Conservation (phyloP, 2,329 filamentous ascomycete genomes). For the Penicillium sp. region DNA sequence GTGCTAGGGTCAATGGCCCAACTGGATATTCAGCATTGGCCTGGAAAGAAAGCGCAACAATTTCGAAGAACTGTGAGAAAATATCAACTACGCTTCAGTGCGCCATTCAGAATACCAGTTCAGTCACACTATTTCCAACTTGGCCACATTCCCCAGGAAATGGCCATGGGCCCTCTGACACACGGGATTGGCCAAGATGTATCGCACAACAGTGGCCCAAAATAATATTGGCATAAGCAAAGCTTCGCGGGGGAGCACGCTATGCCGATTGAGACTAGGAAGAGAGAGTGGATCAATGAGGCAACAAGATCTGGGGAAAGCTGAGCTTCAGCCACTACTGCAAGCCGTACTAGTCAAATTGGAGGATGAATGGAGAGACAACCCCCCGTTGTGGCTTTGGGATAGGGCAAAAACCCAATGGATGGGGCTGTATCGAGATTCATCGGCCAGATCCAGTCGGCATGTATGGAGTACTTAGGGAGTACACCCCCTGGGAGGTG, state of each 20-base stretch:
- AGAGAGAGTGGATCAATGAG: slow-evolving; percentile 21
- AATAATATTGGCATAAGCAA: slow-evolving; percentile 1
- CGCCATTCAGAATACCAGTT: neutral
- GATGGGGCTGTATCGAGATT: slow-evolving; percentile 10
- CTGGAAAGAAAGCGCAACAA: neutral
- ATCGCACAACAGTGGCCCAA: neutral
- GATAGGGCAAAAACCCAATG: slow-evolving; percentile 15
- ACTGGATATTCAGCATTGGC: neutral
- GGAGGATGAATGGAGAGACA: slow-evolving; percentile 8
- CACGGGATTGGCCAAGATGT: slow-evolving; percentile 5
- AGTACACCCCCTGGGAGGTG: neutral
- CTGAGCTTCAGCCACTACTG: slow-evolving; percentile 13
- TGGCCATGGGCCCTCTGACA: neutral
- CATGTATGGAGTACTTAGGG: neutral
- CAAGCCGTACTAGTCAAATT: slow-evolving; percentile 16
- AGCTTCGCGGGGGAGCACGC: slow-evolving; percentile 13
- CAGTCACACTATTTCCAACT: neutral
- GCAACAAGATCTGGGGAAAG: slow-evolving; percentile 24
- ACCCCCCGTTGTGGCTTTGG: slow-evolving; percentile 20
- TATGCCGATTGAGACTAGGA: slow-evolving; percentile 21
- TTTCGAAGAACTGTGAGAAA: neutral
- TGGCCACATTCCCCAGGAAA: neutral
- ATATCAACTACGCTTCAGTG: neutral
- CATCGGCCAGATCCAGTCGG: neutral
- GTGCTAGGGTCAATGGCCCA: neutral